Evolutionary conservation across 1,284 basidiomycete species (phyloP), one percentile per base, ranked within the genome.

Genomic region (Boletus smithii): DNA sequence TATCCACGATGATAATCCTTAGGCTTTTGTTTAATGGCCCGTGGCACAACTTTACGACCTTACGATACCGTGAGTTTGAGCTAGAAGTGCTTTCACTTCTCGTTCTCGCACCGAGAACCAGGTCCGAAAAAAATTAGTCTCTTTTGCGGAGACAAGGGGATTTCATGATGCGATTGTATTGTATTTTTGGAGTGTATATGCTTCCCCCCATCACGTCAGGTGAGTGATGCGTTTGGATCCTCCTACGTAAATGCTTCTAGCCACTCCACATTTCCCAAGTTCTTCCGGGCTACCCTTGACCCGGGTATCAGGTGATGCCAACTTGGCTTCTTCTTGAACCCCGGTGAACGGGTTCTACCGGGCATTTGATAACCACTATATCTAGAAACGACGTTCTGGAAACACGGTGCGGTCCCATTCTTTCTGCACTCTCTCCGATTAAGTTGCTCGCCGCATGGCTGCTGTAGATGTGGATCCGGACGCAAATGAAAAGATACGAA

Each of bases 111-210:
- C 29, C 39, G 7, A 42, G 51, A 37, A 42, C 11, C n/a, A 3
- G 16, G 17, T 17, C 27, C n/a, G n/a, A 42, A 50, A 30, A n/a
- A 10, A 39, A 17, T 16, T 46, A 43, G 38, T 43, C 45, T 37
- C 27, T 22, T n/a, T 37, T 42, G 57, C 31, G 54, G 55, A 31
- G 46, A 46, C 45, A 59, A 42, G 13, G 41, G 5, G 42, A n/a
- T 26, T 8, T 26, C 24, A 2, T 26, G 3, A 26, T 5, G 10
- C 24, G 5, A 26, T 26, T 5, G 24, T 8, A 27, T 8, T 27
- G 26, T 27, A n/a, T n/a, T n/a, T n/a, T n/a, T n/a, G n/a, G n/a
- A n/a, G n/a, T n/a, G n/a, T n/a, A n/a, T n/a, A n/a, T n/a, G n/a
- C n/a, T n/a, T n/a, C n/a, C n/a, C n/a, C 24, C 14, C 35, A 29